A percentile compares a stretch with the other conserved stretches of the same genome.
Evolutionary conservation across 73 alveolate genomes (phyloP).

Genomic region (Paramecium pentaurelia): DNA sequence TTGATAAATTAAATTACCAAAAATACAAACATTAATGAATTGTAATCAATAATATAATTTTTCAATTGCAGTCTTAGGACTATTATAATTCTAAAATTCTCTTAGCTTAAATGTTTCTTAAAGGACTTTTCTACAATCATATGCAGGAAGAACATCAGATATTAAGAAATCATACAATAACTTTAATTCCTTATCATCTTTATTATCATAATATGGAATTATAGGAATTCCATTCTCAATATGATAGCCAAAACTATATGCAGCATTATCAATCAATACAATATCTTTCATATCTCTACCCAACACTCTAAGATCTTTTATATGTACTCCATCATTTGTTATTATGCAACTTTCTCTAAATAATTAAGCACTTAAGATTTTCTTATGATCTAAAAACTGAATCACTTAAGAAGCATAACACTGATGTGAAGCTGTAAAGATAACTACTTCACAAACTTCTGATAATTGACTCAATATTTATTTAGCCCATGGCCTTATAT

Average conservation of each 20-base stretch:
- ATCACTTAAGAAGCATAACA: conserved; percentile 68
- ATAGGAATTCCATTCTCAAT: conserved; percentile 91
- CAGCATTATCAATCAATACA: conserved; percentile 85
- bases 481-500: conserved; percentile 49
- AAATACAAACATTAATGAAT: not conserved
- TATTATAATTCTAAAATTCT: not conserved
- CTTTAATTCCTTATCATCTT: conserved; percentile 70
- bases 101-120: not conserved
- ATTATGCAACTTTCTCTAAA: conserved; percentile 68
- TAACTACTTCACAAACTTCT: conserved; percentile 66
- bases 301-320: conserved; percentile 67
- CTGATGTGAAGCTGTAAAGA: conserved; percentile 70
- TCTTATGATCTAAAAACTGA: conserved; percentile 59
- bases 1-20: not conserved
- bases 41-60: conserved; percentile 28
- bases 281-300: conserved; percentile 68
- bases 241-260: conserved; percentile 78
- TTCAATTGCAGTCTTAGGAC: conserved; percentile 7
- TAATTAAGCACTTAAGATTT: conserved; percentile 61
- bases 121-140: conserved; percentile 20
- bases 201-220: conserved; percentile 84
- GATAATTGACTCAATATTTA: not conserved
- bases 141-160: conserved; percentile 25
- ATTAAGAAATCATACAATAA: not conserved
- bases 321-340: conserved; percentile 69